Conservation (phyloP, 768 basidiomycete genomes). For the Tricholoma flavovirens region DNA sequence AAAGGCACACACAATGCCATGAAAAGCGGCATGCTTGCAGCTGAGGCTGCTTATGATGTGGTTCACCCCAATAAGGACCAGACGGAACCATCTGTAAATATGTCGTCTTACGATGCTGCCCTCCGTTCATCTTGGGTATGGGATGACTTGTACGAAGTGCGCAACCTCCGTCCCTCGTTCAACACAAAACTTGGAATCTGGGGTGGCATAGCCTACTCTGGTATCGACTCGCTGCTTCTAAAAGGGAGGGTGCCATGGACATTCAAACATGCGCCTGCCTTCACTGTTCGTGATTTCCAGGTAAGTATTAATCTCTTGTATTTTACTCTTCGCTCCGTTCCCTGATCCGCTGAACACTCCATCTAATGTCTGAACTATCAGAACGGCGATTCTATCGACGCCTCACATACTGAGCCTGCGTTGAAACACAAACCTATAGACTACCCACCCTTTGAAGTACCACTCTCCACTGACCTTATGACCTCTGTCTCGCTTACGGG, state of each 20-base stretch:
- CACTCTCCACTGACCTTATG: constrained; percentile 88
- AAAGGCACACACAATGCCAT: constrained; percentile 99
- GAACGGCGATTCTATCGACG: constrained; percentile 42
- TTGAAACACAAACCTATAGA: constrained; percentile 65
- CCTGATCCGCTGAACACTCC: neutral
- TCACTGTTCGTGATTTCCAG: constrained; percentile 21
- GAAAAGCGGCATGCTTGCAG: constrained; percentile 98
- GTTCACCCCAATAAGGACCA: constrained; percentile 30
- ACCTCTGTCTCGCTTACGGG: constrained; percentile 87
- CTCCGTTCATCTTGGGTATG: constrained; percentile 80
- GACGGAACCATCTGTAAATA: constrained; percentile 38
- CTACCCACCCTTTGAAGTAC: constrained; percentile 84
- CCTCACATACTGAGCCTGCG: constrained; percentile 66
- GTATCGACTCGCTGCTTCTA: constrained; percentile 79
- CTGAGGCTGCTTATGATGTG: constrained; percentile 74
- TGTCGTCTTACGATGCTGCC: constrained; percentile 66
- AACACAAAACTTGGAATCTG: constrained; percentile 70
- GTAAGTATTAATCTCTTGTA: constrained; percentile 14
- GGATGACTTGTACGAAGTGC: constrained; percentile 80
- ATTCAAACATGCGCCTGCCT: constrained; percentile 55
- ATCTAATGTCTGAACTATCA: constrained; percentile 1
- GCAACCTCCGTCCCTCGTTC: constrained; percentile 91
- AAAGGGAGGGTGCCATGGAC: constrained; percentile 92
- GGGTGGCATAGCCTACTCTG: constrained; percentile 88
- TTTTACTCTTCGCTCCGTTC: neutral